Conservation (phyloP, 192 early-diverging fungal species). For the Rhizoclosmatium sp. region DNA sequence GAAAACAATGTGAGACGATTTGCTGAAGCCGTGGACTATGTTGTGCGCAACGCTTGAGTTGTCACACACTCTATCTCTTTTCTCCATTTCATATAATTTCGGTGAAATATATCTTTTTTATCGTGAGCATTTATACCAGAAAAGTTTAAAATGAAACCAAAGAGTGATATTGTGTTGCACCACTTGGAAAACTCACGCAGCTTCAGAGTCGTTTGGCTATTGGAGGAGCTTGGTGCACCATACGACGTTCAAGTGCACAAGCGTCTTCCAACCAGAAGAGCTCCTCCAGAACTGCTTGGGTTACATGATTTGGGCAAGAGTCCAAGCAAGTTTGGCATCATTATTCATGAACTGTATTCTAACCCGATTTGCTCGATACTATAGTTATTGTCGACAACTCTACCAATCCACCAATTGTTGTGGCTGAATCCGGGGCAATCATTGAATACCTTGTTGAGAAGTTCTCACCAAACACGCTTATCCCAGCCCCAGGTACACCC, state of each 20-base stretch:
- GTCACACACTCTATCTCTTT: too few species aligned
- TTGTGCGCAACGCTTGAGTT: constrained; percentile 74
- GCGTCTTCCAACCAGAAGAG: background rate
- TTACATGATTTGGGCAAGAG: background rate
- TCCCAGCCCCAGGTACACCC: background rate
- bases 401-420: background rate
- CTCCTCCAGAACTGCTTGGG: background rate
- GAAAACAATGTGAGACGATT: constrained; percentile 87
- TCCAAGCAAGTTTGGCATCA: background rate
- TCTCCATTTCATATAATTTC: too few species aligned
- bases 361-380: too few species aligned
- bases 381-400: background rate
- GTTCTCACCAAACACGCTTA: background rate
- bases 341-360: too few species aligned
- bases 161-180: background rate
- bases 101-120: too few species aligned
- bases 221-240: background rate
- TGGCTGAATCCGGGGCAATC: background rate
- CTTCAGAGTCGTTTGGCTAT: background rate
- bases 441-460: background rate
- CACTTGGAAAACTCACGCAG: background rate
- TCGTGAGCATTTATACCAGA: too few species aligned
- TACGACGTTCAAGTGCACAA: background rate
- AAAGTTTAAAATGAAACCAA: background rate
- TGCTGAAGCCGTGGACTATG: constrained; percentile 89